Conservation (phyloP, 495 filamentous ascomycete genomes). For the Massariosphaeria phaeospora region DNA sequence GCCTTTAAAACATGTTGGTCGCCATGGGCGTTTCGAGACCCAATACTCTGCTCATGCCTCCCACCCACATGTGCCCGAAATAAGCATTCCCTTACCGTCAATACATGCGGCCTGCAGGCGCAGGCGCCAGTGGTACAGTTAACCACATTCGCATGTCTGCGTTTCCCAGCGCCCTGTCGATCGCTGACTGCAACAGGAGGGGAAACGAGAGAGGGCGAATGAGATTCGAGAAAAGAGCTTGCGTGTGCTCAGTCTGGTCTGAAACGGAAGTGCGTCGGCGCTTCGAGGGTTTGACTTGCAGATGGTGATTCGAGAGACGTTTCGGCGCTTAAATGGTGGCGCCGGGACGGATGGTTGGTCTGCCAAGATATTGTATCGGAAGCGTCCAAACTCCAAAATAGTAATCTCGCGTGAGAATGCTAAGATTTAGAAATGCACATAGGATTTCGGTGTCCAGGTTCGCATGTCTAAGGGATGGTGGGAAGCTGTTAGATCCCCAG, state of each 20-base stretch:
- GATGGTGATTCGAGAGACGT: conserved; percentile 26
- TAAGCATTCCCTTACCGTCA: background rate
- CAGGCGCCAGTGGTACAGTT: conserved; percentile 7
- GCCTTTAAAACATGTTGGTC: conserved; percentile 22
- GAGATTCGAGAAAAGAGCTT: background rate
- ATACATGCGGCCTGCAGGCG: background rate
- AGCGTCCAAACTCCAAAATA: no score
- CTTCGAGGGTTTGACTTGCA: conserved; percentile 16
- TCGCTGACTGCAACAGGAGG: background rate
- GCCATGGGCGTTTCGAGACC: conserved; percentile 20
- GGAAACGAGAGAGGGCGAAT: conserved; percentile 11
- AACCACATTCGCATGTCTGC: conserved; percentile 19
- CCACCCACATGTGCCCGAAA: background rate
- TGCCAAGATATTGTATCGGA: no score
- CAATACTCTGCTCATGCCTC: background rate
- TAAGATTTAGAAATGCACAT: no score
- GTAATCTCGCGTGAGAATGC: no score
- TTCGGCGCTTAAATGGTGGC: conserved; percentile 32
- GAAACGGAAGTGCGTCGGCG: conserved; percentile 19
- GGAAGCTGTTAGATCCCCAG: no score
- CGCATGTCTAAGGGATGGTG: no score
- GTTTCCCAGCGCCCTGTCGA: background rate
- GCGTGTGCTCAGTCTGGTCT: conserved; percentile 2
- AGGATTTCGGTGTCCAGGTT: no score
- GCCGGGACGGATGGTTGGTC: no score